These are phyloP conservation scores for Irpex sp. DNA, from an alignment of 1,284 basidiomycete species.

Conservation along the genomic window DNA sequence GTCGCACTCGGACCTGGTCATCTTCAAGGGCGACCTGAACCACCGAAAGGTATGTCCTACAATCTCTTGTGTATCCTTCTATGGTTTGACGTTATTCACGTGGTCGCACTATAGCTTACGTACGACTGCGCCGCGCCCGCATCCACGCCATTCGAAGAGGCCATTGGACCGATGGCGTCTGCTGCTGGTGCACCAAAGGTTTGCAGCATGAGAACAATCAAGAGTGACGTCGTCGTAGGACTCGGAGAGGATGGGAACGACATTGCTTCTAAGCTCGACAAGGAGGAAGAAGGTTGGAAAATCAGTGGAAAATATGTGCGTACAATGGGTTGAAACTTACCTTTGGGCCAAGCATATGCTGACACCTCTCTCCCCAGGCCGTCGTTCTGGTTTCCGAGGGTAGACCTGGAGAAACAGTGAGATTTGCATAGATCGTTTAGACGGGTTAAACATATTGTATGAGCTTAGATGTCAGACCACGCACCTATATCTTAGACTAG, in stretches of 20 bases:
- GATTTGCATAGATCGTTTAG: constrained; percentile 42
- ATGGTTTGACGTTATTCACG: neutral
- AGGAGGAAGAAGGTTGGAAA: constrained; percentile 93
- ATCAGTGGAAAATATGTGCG: constrained; percentile 93
- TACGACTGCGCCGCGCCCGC: constrained; percentile 93
- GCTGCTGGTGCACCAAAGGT: constrained; percentile 87
- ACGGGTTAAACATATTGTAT: no score
- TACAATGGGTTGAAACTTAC: constrained; percentile 14
- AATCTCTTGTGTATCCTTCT: neutral
- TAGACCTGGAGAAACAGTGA: constrained; percentile 78
- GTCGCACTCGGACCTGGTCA: constrained; percentile 86
- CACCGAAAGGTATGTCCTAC: constrained; percentile 28
- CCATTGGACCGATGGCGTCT: constrained; percentile 92
- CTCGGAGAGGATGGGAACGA: constrained; percentile 62
- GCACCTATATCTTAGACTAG: neutral
- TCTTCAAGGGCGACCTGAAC: constrained; percentile 96
- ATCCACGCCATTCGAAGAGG: constrained; percentile 86
- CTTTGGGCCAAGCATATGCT: constrained; percentile 5
- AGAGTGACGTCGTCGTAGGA: constrained; percentile 81
- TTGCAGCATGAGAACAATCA: constrained; percentile 83
- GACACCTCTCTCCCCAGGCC: constrained; percentile 44
- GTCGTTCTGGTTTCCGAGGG: constrained; percentile 85
- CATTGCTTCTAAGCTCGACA: constrained; percentile 77
- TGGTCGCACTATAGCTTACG: constrained; percentile 46
- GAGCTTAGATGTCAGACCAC: neutral